These are phyloP conservation scores for Knufia petricola DNA, from an alignment of 2,329 filamentous ascomycete species.

Conservation along the genomic window DNA sequence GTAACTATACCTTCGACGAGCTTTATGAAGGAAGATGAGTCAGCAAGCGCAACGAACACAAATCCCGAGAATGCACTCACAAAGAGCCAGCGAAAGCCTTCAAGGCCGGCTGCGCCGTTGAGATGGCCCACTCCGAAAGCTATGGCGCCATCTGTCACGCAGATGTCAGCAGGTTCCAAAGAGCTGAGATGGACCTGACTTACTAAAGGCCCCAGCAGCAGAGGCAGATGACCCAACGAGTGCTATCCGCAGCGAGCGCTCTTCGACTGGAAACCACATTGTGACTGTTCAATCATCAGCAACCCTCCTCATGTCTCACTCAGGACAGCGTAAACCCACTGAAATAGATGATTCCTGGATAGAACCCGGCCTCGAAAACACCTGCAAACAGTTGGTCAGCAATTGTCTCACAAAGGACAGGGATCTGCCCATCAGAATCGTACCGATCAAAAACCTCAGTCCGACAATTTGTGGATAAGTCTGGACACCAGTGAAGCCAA, in stretches of 20 bases:
- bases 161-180: too few relatives aligned
- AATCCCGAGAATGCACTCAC: slow-evolving; percentile 25
- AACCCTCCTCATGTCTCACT: too few relatives aligned
- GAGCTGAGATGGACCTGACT: too few relatives aligned
- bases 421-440: too few relatives aligned
- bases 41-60: too few relatives aligned
- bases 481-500: slow-evolving; percentile 17
- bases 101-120: slow-evolving; percentile 26
- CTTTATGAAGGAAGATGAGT: too few relatives aligned
- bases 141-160: slow-evolving; percentile 44
- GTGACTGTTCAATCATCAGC: too few relatives aligned
- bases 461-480: slow-evolving; percentile 36
- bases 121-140: slow-evolving; percentile 44
- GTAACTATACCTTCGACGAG: slow-evolving; percentile 22
- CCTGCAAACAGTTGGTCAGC: too few relatives aligned
- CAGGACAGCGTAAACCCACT: slow-evolving; percentile 46
- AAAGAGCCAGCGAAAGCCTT: slow-evolving; percentile 41
- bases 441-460: slow-evolving; percentile 36
- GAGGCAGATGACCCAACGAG: too few relatives aligned
- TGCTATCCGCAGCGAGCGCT: too few relatives aligned
- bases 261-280: too few relatives aligned
- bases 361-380: slow-evolving; percentile 42
- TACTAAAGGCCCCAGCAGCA: slow-evolving; percentile 12
- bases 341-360: slow-evolving; percentile 38
- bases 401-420: too few relatives aligned